These are phyloP conservation scores for Herpetospermum pedunculosum DNA, from an alignment of 306 rosid species.

Conservation along the genomic window DNA sequence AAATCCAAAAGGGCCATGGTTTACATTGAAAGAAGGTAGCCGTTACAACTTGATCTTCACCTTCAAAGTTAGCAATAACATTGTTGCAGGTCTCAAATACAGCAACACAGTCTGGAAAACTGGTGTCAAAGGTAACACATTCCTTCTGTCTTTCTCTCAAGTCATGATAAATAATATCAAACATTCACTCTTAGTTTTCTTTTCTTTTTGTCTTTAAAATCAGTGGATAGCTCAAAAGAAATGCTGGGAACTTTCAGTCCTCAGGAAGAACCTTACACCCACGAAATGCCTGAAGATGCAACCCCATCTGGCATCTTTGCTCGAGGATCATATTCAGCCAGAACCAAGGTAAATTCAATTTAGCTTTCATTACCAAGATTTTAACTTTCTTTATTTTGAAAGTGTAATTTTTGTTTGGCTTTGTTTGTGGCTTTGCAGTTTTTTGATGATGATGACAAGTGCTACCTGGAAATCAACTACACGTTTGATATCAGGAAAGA, in stretches of 20 bases:
- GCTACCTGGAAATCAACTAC: constrained; percentile 72
- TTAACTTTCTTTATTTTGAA: background rate
- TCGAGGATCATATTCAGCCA: constrained; percentile 81
- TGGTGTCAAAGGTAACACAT: constrained; percentile 58
- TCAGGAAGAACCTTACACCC: constrained; percentile 63
- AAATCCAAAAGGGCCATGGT: constrained; percentile 78
- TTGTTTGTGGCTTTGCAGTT: constrained; percentile 24
- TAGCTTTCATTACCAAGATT: background rate
- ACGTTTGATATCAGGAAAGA: constrained; percentile 55
- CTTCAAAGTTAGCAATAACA: constrained; percentile 69
- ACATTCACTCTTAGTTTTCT: background rate
- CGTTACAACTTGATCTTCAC: constrained; percentile 64
- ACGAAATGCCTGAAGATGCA: constrained; percentile 80
- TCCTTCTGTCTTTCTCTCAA: background rate
- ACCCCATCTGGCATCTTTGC: constrained; percentile 94
- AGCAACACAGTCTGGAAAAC: constrained; percentile 90
- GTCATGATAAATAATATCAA: background rate
- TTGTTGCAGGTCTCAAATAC: constrained; percentile 93
- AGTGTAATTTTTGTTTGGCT: background rate
- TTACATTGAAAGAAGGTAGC: constrained; percentile 97
- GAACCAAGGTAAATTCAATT: constrained; percentile 47
- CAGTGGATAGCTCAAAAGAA: constrained; percentile 78
- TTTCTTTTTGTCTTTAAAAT: background rate
- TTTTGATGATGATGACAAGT: constrained; percentile 58
- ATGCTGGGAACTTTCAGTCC: constrained; percentile 97